Base-by-base conservation (phyloP, 768 basidiomycete genomes). In the Kwoniella sp. region DNA sequence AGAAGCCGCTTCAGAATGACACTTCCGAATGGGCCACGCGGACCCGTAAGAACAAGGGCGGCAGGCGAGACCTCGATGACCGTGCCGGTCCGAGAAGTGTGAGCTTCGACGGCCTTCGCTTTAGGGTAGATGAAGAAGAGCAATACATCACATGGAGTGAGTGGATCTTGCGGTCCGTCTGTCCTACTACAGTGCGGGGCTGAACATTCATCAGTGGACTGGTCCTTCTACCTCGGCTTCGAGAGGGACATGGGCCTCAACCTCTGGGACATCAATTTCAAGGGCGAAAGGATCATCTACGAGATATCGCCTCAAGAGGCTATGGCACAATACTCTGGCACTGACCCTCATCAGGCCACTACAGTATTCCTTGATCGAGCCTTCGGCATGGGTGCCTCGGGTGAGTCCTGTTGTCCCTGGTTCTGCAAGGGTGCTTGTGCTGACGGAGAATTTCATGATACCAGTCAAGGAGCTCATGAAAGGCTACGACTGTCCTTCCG, bases 401-500 rank as follows among this genome's bases (percentile, higher is more conserved):
- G 58, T 58, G n/a, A n/a, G 56, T 58, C 34, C 23, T 17, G 30
- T 56, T 17, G 20, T n/a, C n/a, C 13, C 17, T 47, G 45, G 26
- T 51, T 22, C 22, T 22, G 15, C 20, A 37, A 37, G 5, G 7
- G 13, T 37, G 5, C 34, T 37, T 23, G 26, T 23, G 50, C 50
- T 51, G 50, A 51, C 23, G 50, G 8, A 26, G 22, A 12, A 51
- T 26, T 26, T 13, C 15, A 37, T 22, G 22, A 54, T 82, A 3
- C 84, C 85, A n/a, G 84, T 86, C n/a, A 50, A 60, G n/a, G 84
- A 87, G 41, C 81, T 89, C 82, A 83, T 89, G n/a, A 84, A 85
- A 0, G 85, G 86, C 48, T 89, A 89, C 73, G 88, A 89, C 73
- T 88, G 88, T 68, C 88, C 88, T 3, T 79, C 84, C 65, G 86